Conservation (phyloP, 345 rosid species). For the Psidium friedrichsthalianum region DNA sequence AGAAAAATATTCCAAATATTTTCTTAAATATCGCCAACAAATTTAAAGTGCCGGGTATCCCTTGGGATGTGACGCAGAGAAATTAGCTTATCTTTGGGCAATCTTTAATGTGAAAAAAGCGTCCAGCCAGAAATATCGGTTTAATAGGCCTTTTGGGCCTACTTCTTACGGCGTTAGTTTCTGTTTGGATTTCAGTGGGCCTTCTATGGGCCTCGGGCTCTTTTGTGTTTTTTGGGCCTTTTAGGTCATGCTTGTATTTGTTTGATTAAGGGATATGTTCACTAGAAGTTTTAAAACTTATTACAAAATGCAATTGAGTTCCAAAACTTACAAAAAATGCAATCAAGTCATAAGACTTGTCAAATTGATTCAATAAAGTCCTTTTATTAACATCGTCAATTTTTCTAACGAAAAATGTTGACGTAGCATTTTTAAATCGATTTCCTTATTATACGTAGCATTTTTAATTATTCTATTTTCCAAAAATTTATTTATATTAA, state of each 20-base stretch:
- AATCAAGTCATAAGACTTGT: too few species aligned
- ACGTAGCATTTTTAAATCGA: too few species aligned
- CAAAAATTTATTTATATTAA: too few species aligned
- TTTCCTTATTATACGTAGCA: too few species aligned
- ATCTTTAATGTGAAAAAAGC: not conserved
- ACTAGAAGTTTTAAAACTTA: too few species aligned
- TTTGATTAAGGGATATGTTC: not conserved
- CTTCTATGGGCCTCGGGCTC: not conserved
- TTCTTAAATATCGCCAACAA: not conserved
- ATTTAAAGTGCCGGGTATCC: not conserved
- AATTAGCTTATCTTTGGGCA: too few species aligned
- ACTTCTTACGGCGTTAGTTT: not conserved
- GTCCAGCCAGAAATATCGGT: fast-evolving
- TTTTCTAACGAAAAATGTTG: too few species aligned
- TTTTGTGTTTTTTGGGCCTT: not conserved
- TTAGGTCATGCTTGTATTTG: not conserved
- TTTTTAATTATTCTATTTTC: too few species aligned
- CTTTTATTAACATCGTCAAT: too few species aligned
- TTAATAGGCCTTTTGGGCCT: not conserved
- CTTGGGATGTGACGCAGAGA: not conserved
- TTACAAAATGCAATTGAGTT: too few species aligned
- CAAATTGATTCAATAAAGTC: too few species aligned
- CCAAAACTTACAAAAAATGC: too few species aligned
- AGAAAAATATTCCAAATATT: not conserved
- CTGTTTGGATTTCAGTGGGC: not conserved